Evolutionary conservation across 106 monocot genomes (phyloP), one percentile per base, ranked within the genome.

Genomic region (Amphibolis antarctica): DNA sequence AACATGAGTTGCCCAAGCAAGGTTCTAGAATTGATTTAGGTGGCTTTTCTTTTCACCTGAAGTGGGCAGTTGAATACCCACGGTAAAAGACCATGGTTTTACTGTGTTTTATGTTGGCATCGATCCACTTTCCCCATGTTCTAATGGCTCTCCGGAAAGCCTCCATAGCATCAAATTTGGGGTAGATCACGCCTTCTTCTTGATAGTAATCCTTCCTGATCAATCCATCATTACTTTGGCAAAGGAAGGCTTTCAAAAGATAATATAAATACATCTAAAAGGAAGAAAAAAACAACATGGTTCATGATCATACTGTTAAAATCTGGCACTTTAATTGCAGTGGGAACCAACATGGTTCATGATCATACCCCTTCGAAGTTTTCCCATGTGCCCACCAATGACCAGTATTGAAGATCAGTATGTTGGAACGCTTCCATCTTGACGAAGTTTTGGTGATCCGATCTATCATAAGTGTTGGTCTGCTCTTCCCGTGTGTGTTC

Each of bases 311-410:
- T 1, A 53, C 10, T 53, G 23, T 53, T 36, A 21, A 28, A 58
- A 18, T 24, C 14, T 25, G 12, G 9, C 61, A 53, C 25, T 60
- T 46, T 56, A 62, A 48, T 42, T 12, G 31, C 18, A 4, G 36
- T 36, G 36, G 7, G 36, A 36, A 36, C 36, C 2, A 36, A 4
- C 4, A 36, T n/a, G n/a, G n/a, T n/a, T n/a, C n/a, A n/a, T n/a
- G 7, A 36, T 36, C 36, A 62, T 82, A 94, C 96, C 96, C 89
- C 52, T 73, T 90, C 15, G 90, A 76, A 61, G 96, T 96, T 67
- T 96, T 96, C 53, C 84, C 84, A 78, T 94, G 94, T 17, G 77
- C 78, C 94, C 94, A 94, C 94, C 94, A 94, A 58, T 94, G 94
- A 29, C 94, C 94, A 44, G 94, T 94, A 57, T 94, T 94, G 49